Evolutionary conservation across 1,139 yeast genomes (phyloP).

Genomic region (Blastobotrys malaysiensis): DNA sequence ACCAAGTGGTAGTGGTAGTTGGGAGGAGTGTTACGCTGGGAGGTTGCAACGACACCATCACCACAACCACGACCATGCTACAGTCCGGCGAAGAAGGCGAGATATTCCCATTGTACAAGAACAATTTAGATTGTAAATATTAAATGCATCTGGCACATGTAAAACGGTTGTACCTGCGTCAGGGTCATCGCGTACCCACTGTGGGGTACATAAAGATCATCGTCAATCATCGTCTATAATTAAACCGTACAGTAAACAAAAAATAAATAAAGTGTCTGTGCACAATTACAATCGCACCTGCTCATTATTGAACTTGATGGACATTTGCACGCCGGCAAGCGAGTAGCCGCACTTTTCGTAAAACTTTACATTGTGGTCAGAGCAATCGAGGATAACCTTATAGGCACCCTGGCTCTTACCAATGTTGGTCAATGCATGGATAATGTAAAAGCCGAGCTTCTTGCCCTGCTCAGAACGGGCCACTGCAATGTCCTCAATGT

Average conservation of each 20-base stretch:
- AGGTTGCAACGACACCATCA: neutral
- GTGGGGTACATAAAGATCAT: neutral
- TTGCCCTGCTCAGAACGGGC: conserved; percentile 73
- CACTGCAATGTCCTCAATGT: conserved; percentile 92
- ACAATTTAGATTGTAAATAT: neutral
- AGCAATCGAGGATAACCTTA: conserved; percentile 87
- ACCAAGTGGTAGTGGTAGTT: too few relatives aligned
- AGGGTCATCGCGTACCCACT: neutral
- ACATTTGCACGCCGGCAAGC: conserved; percentile 66
- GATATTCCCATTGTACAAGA: neutral
- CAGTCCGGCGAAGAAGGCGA: neutral
- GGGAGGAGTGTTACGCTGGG: neutral
- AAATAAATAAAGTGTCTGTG: neutral
- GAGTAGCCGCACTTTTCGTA: conserved; percentile 78
- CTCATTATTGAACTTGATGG: conserved; percentile 25
- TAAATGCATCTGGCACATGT: neutral
- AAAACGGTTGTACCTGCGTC: neutral
- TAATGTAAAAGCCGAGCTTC: conserved; percentile 65
- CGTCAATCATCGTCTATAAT: neutral
- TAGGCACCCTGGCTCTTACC: conserved; percentile 68
- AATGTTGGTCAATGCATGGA: conserved; percentile 53
- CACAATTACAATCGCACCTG: conserved; percentile 9
- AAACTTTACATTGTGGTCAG: conserved; percentile 71
- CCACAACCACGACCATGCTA: neutral
- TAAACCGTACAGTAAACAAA: neutral